phyloP scores from a whole-genome alignment of 176 grass and related monocot species.

The Thalia dealbata region DNA sequence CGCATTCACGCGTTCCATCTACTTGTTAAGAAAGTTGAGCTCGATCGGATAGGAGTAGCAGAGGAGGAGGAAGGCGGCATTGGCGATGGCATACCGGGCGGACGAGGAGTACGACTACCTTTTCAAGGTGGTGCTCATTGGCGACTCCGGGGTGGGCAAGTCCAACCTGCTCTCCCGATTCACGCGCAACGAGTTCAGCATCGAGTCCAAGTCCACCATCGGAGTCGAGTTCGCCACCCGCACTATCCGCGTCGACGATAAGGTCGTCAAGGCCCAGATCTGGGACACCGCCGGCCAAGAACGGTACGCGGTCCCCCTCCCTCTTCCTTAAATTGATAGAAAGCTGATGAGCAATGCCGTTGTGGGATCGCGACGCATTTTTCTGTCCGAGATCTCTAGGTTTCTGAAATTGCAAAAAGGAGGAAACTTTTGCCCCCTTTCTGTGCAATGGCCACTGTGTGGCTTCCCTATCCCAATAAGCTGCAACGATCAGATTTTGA shows the following conservation, averaged over 20 bases:
- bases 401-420: background rate
- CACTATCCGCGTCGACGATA: constrained; percentile 13
- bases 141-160: constrained; percentile 9
- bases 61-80: background rate
- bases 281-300: constrained; percentile 20
- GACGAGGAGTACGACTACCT: constrained; percentile 15
- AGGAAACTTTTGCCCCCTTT: too few relatives aligned
- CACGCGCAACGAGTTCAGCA: constrained; percentile 20
- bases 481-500: too few relatives aligned
- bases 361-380: background rate
- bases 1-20: background rate
- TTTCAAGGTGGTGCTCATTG: constrained; percentile 14
- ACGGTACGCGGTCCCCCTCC: background rate
- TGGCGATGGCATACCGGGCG: constrained; percentile 5
- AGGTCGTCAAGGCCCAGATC: constrained; percentile 21
- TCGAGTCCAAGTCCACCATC: constrained; percentile 21
- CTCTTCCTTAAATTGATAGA: too few relatives aligned
- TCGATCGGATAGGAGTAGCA: background rate
- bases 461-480: too few relatives aligned
- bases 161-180: constrained; percentile 8
- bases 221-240: constrained; percentile 17
- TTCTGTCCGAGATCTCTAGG: background rate
- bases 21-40: background rate
- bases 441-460: too few relatives aligned
- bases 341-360: background rate